phyloP scores from a whole-genome alignment of 495 filamentous ascomycete species.

The Aspergillus cristatus region DNA sequence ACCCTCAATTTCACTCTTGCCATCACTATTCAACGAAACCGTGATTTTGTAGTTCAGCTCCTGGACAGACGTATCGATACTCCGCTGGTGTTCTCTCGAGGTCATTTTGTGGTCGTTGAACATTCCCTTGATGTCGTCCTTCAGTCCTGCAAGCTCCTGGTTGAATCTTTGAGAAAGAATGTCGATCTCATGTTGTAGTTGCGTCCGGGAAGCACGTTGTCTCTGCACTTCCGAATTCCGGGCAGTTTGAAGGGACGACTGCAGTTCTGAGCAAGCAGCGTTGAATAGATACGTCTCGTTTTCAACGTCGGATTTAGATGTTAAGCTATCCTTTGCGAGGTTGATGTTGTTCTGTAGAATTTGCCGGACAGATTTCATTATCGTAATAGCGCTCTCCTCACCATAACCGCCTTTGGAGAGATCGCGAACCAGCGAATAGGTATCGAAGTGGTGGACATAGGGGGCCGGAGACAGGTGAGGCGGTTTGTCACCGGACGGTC shows the following conservation, averaged over 20 bases:
- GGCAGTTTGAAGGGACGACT: slow-evolving; percentile 59
- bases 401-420: slow-evolving; percentile 62
- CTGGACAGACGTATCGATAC: slow-evolving; percentile 75
- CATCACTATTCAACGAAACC: slow-evolving; percentile 73
- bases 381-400: slow-evolving; percentile 56
- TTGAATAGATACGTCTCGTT: slow-evolving; percentile 91
- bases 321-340: slow-evolving; percentile 63
- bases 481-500: slow-evolving; percentile 39
- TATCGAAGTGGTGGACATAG: slow-evolving; percentile 96
- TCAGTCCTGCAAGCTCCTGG: slow-evolving; percentile 68
- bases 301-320: slow-evolving; percentile 71
- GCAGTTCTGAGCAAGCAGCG: slow-evolving; percentile 87
- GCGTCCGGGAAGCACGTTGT: slow-evolving; percentile 69
- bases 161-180: slow-evolving; percentile 73
- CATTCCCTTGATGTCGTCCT: slow-evolving; percentile 88
- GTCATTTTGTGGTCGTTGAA: slow-evolving; percentile 95
- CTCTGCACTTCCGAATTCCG: slow-evolving; percentile 48
- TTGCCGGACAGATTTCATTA: slow-evolving; percentile 81
- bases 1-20: slow-evolving; percentile 83
- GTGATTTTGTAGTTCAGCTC: slow-evolving; percentile 92
- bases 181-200: slow-evolving; percentile 89
- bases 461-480: slow-evolving; percentile 63
- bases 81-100: slow-evolving; percentile 74
- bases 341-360: slow-evolving; percentile 72
- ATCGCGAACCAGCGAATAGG: slow-evolving; percentile 72